Base-by-base conservation (phyloP, 2,329 filamentous ascomycete species). In the Sclerotiophoma versabilis region DNA sequence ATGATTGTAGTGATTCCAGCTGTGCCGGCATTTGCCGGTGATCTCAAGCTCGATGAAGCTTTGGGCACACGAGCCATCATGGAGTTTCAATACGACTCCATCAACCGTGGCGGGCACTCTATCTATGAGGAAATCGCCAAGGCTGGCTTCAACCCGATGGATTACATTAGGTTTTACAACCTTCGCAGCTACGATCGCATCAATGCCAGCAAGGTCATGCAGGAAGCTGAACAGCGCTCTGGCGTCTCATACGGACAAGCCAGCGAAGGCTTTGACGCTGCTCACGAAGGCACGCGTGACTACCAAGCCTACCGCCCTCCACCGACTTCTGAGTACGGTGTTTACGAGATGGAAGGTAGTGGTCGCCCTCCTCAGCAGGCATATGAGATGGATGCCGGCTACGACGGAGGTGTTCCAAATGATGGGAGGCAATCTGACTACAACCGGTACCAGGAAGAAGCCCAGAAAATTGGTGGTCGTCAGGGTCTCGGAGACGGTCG, bases 151-250 rank as follows among this genome's bases (percentile, higher is more conserved):
- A 81, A 93, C 66, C 88, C 89, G 1, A 79, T 82, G 66, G 78
- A 86, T 36, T 95, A 93, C 75, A 90, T 96, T 63, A 82, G 86
- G 43, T 95, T 95, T 77, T 95, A 92, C 79, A 95, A 96, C 72
- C 81, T 96, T 26, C 83, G 91, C 52, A 93, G 86, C 74, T 95
- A 91, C 71, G 91, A 95, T 71, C 87, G 91, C 37, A 89, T 96
- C 80, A 93, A 93, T 75, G 84, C 80, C 17, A 87, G 86, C 14
- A 76, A 76, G 1, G 81, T 84, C 6, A 86, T 91, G 84, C 73
- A 77, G 15, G 77, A 80, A 5, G 85, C 82, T 1, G 87, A 92
- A 67, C 68, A 83, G 32, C 77, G 81, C 30, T 84, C 84, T 45
- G 89, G 90, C 15, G 85, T 92, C 2, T 77, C 77, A 5, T 92